Evolutionary conservation across 2,329 filamentous ascomycete species (phyloP).

Genomic region (Penicillium aurantiogriseum): DNA sequence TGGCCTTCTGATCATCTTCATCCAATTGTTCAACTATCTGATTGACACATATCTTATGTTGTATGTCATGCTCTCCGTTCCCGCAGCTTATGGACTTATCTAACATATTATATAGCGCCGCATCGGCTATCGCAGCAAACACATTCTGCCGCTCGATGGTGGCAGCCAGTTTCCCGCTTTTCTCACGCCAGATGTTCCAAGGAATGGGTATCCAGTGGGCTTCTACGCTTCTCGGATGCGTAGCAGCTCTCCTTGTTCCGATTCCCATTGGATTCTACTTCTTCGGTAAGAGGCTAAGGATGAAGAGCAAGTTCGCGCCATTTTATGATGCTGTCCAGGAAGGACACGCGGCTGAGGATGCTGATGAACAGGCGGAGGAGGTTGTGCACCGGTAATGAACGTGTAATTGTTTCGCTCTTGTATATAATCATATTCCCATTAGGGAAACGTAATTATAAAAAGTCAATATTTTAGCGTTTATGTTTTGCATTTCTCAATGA

Average conservation of each 20-base stretch:
- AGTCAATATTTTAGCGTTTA: constrained; percentile 1
- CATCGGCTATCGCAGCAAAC: constrained; percentile 56
- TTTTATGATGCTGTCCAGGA: constrained; percentile 51
- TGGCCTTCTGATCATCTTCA: constrained; percentile 58
- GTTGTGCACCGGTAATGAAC: not conserved
- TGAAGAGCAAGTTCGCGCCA: constrained; percentile 30
- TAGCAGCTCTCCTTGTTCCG: constrained; percentile 37
- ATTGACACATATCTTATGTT: constrained; percentile 61
- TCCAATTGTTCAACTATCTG: constrained; percentile 58
- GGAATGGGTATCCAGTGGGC: constrained; percentile 37
- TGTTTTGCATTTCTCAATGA: not conserved
- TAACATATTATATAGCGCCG: constrained; percentile 36
- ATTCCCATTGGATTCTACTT: constrained; percentile 41
- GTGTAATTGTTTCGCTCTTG: not conserved
- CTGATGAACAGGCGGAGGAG: constrained; percentile 6
- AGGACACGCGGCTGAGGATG: constrained; percentile 33
- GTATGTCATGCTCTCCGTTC: constrained; percentile 25
- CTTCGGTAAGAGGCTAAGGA: constrained; percentile 26
- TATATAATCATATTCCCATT: constrained; percentile 1
- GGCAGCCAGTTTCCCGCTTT: constrained; percentile 54
- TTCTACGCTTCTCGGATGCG: constrained; percentile 37
- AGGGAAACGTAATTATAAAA: constrained; percentile 2
- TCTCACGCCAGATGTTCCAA: constrained; percentile 56
- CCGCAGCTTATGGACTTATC: not conserved
- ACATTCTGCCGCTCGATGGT: constrained; percentile 54